Base-by-base conservation (phyloP, 2,329 filamentous ascomycete genomes). In the Cyanodermella asteris region DNA sequence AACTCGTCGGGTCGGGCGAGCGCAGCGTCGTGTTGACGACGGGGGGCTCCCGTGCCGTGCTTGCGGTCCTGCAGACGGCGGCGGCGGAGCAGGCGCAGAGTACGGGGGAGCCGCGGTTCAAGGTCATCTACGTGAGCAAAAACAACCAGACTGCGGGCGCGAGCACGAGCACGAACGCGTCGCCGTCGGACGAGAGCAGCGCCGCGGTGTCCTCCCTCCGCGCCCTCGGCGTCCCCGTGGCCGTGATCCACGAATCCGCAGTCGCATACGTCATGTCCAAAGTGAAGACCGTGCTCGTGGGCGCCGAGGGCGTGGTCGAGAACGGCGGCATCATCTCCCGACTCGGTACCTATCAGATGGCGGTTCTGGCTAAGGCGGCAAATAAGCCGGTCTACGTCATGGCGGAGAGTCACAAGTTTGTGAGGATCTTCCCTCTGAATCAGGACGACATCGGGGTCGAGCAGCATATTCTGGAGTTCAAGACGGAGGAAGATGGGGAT, bases 341-440 rank as follows among this genome's bases (percentile, higher is more conserved):
- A 24, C 64, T 94, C 51, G 84, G 84, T 14, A 72, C 68, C 4
- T 84, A 77, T 38, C 81, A 91, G 53, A 72, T 94, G 37, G 82
- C 78, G 2, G 56, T 80, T 36, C 55, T 93, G 26, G 81, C 82
- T 5, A 71, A 72, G 39, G 63, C 63, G 9, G 61, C 64, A 32
- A 66, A 71, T 19, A 71, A 77, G 33, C 75, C 75, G 0, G 78
- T 94, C 38, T 91, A 90, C 41, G 81, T 91, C 11, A 81, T 87
- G 5, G 75, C 75, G 1, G 87, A 97, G 55, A 90, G 77, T 39
- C 87, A 97, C 57, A 97, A 97, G 53, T 93, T 97, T 43, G 80
- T 90, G 22, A 64, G 81, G 39, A 61, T 87, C 28, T 87, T 82
- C 39, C 78, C 84, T 2, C 53, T 87, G 13, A 69, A 72, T 33